phyloP scores from a whole-genome alignment of 208 protist genomes.

The Leptomonas pyrrhocoris region DNA sequence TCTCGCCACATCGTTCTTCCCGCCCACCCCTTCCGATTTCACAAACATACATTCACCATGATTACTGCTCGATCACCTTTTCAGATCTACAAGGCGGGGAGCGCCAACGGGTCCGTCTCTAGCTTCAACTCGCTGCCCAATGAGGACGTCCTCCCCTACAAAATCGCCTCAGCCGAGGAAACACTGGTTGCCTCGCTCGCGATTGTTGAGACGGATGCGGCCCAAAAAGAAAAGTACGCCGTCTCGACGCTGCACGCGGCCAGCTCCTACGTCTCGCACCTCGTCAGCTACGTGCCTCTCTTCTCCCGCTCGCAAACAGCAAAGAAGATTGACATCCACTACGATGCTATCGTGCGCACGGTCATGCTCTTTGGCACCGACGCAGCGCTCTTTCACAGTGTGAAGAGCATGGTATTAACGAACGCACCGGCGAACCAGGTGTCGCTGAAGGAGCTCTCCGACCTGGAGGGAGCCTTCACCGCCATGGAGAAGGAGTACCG shows the following conservation, averaged over 20 bases:
- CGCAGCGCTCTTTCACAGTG: constrained; percentile 29
- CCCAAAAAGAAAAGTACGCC: constrained; percentile 46
- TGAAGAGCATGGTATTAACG: constrained; percentile 39
- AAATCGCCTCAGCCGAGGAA: constrained; percentile 67
- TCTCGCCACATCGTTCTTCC: not conserved
- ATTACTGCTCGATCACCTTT: constrained; percentile 76
- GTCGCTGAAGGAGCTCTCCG: constrained; percentile 43
- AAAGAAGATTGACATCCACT: constrained; percentile 50
- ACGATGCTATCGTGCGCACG: constrained; percentile 46
- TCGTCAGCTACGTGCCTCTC: constrained; percentile 68
- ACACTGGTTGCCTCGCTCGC: constrained; percentile 56
- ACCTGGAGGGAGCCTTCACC: constrained; percentile 46
- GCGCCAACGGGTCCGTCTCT: constrained; percentile 33
- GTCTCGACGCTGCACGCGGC: constrained; percentile 59
- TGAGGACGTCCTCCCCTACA: constrained; percentile 74
- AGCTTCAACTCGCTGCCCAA: constrained; percentile 65
- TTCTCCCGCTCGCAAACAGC: constrained; percentile 46
- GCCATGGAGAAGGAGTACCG: constrained; percentile 52
- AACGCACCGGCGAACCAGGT: constrained; percentile 29
- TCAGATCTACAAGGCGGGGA: constrained; percentile 71
- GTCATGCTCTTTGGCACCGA: constrained; percentile 44
- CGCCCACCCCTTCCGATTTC: not conserved
- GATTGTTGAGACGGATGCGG: constrained; percentile 45
- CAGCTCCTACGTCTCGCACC: constrained; percentile 51
- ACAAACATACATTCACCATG: constrained; percentile 13